Evolutionary conservation across 352 stramenopile species (phyloP).

Genomic region (Pythium dissotocum): DNA sequence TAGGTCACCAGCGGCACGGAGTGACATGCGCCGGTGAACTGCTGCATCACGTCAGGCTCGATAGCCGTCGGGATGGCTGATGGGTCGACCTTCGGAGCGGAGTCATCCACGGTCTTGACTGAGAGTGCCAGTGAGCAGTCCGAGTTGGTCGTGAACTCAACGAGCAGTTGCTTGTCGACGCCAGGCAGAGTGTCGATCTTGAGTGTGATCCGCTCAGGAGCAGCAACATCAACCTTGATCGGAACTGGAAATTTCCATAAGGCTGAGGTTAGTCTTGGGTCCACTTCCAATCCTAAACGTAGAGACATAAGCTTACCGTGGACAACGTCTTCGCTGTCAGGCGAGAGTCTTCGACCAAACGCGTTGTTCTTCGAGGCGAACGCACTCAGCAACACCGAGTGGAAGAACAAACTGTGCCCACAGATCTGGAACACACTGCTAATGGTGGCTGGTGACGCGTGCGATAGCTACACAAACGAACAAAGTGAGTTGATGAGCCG

Average conservation of each 20-base stretch:
- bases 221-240: slow-evolving; percentile 83
- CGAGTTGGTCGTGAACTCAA: slow-evolving; percentile 64
- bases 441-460: slow-evolving; percentile 63
- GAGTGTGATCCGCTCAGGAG: slow-evolving; percentile 76
- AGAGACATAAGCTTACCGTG: slow-evolving; percentile 41
- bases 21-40: slow-evolving; percentile 59
- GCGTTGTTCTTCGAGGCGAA: slow-evolving; percentile 73
- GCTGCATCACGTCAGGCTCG: slow-evolving; percentile 45
- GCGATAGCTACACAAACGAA: slow-evolving; percentile 41
- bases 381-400: slow-evolving; percentile 72
- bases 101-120: slow-evolving; percentile 57
- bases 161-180: slow-evolving; percentile 56
- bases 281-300: background rate
- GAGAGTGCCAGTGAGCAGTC: slow-evolving; percentile 69
- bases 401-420: slow-evolving; percentile 85
- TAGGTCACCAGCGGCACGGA: slow-evolving; percentile 81
- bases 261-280: background rate
- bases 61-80: slow-evolving; percentile 33
- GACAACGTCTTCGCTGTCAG: slow-evolving; percentile 62
- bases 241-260: slow-evolving; percentile 35
- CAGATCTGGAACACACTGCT: slow-evolving; percentile 76
- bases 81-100: slow-evolving; percentile 25
- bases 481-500: background rate
- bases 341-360: slow-evolving; percentile 64
- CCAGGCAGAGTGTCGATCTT: slow-evolving; percentile 67